A percentile compares a stretch with the other conserved stretches of the same genome.
These are phyloP conservation scores for Stereocaulon alpinum DNA, from an alignment of 495 filamentous ascomycete genomes.

Conservation along the genomic window DNA sequence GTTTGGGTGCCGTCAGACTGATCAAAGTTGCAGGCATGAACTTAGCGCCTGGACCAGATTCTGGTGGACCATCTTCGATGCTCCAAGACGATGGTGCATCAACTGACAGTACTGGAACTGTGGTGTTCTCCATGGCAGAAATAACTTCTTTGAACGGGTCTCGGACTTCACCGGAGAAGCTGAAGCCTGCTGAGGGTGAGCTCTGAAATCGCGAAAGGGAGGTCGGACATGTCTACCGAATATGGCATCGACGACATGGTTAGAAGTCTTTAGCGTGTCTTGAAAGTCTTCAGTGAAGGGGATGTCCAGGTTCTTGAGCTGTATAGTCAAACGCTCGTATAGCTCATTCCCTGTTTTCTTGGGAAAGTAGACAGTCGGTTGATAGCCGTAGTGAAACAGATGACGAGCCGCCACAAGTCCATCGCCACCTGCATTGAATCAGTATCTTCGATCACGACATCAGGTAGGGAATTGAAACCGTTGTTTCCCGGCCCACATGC, in stretches of 20 bases:
- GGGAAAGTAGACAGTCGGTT: constrained; percentile 83
- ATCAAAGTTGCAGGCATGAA: constrained; percentile 73
- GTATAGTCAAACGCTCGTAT: constrained; percentile 76
- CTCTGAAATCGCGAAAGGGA: too few species aligned
- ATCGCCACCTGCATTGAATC: constrained; percentile 57
- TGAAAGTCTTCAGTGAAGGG: constrained; percentile 79
- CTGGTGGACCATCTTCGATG: constrained; percentile 75
- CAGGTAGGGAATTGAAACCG: constrained; percentile 41
- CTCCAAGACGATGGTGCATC: constrained; percentile 93
- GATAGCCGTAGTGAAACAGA: constrained; percentile 88
- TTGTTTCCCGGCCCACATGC: constrained; percentile 94
- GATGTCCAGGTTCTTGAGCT: constrained; percentile 70
- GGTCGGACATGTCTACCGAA: constrained; percentile 47
- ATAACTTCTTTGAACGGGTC: constrained; percentile 83
- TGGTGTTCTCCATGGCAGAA: constrained; percentile 57
- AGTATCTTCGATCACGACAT: neutral
- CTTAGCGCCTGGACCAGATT: constrained; percentile 61
- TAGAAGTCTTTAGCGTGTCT: constrained; percentile 43
- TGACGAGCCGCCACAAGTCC: constrained; percentile 92
- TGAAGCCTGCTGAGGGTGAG: constrained; percentile 52
- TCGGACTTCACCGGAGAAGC: constrained; percentile 82
- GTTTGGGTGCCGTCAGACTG: constrained; percentile 90
- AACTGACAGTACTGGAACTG: constrained; percentile 70
- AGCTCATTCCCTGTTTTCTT: constrained; percentile 83
- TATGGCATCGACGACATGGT: constrained; percentile 86